Percentiles rank a stretch among this genome's conserved stretches.
Conservation (phyloP, 108 stramenopile genomes). For the Pseudonitzschia multiseries region DNA sequence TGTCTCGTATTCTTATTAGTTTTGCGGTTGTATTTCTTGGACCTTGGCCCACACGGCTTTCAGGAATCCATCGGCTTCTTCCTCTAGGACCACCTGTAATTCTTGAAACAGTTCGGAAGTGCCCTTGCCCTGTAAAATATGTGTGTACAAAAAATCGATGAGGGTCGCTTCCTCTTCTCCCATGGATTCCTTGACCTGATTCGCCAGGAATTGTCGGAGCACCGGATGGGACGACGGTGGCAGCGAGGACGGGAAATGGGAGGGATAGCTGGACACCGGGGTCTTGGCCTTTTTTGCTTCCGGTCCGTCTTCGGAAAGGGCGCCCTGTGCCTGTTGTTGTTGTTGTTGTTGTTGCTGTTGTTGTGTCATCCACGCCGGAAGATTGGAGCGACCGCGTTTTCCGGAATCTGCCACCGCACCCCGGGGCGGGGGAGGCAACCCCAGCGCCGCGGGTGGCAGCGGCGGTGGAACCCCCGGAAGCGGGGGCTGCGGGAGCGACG, state of each 20-base stretch:
- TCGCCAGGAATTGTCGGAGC: slow-evolving; percentile 16
- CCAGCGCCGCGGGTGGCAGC: slow-evolving; percentile 26
- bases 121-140: slow-evolving; percentile 40
- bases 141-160: slow-evolving; percentile 70
- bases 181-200: slow-evolving; percentile 67
- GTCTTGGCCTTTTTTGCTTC: slow-evolving; percentile 32
- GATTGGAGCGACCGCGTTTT: slow-evolving; percentile 74
- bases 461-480: slow-evolving; percentile 24
- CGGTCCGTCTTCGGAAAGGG: slow-evolving; percentile 21
- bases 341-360: slow-evolving; percentile 19
- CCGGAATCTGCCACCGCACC: slow-evolving; percentile 35
- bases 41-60: slow-evolving; percentile 60
- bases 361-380: slow-evolving; percentile 83
- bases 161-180: slow-evolving; percentile 75
- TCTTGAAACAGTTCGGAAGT: slow-evolving; percentile 63
- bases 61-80: slow-evolving; percentile 72
- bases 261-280: slow-evolving; percentile 18
- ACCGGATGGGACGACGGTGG: slow-evolving; percentile 25
- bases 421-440: slow-evolving; percentile 20
- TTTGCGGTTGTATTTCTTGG: slow-evolving; percentile 26
- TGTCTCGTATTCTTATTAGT: no score
- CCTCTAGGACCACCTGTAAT: slow-evolving; percentile 79
- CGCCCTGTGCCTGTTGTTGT: not conserved
- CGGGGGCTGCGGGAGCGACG: slow-evolving; percentile 37
- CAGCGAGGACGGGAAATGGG: slow-evolving; percentile 34